Percentiles rank a stretch among this genome's conserved stretches.
Conservation (phyloP, 179 eudicot species). For the Nepenthes alata region DNA sequence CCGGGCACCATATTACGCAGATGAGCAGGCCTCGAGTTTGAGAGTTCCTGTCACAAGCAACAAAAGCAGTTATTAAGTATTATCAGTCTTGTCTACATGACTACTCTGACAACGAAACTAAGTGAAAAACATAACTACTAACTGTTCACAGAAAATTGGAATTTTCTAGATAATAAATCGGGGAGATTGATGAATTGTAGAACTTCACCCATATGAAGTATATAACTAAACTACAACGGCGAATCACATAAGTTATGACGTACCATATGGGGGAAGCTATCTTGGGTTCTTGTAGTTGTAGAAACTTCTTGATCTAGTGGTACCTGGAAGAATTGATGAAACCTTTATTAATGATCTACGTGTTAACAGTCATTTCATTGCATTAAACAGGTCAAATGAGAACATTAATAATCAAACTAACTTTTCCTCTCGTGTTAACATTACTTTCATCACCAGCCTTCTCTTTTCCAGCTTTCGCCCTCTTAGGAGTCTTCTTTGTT, state of each 20-base stretch:
- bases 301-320: conserved; percentile 20
- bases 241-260: conserved; percentile 5
- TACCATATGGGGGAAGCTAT: conserved; percentile 44
- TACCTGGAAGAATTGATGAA: conserved; percentile 15
- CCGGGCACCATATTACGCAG: conserved; percentile 41
- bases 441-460: conserved; percentile 10
- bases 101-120: neutral
- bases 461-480: conserved; percentile 29
- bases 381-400: neutral
- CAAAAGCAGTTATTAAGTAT: neutral
- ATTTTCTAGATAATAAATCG: neutral
- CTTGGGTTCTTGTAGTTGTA: conserved; percentile 23
- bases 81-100: neutral
- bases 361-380: neutral
- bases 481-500: conserved; percentile 18
- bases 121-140: neutral
- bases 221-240: neutral
- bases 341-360: too few species aligned
- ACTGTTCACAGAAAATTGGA: neutral
- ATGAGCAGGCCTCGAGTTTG: conserved; percentile 37
- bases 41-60: conserved; percentile 32
- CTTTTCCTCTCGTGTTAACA: conserved; percentile 26
- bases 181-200: neutral
- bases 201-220: neutral
- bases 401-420: conserved; percentile 16